phyloP scores from a whole-genome alignment of 202 grass and related monocot genomes.

The Brachypodium distachyon region DNA sequence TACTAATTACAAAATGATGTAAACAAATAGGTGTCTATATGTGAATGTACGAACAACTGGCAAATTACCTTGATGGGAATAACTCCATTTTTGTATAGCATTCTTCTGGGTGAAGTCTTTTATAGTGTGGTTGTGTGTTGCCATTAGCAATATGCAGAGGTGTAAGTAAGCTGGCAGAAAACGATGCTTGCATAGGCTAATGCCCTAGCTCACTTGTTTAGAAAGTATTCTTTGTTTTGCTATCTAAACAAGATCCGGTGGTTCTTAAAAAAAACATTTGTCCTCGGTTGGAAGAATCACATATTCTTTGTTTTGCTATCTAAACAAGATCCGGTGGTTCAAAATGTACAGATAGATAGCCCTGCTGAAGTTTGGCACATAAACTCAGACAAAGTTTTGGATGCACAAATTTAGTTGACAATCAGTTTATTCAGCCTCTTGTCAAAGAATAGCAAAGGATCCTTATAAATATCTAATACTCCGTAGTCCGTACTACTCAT shows the following conservation, averaged over 20 bases:
- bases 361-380: not conserved
- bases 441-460: not conserved
- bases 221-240: not conserved
- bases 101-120: conserved; percentile 8
- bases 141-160: conserved; percentile 2
- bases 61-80: conserved; percentile 13
- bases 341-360: not conserved
- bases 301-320: not conserved
- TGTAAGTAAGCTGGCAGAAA: conserved; percentile 27
- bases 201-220: conserved; percentile 1
- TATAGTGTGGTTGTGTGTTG: conserved; percentile 14
- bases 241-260: conserved; percentile 33
- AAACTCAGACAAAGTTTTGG: not conserved
- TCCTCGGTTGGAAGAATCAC: not conserved
- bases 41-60: not conserved
- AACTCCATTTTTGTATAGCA: not conserved
- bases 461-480: not conserved
- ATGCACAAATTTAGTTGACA: not conserved
- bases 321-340: conserved; percentile 29
- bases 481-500: no score
- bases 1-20: not conserved
- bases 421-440: not conserved
- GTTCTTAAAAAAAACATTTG: conserved; percentile 4
- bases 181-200: conserved; percentile 22
- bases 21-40: not conserved